Base-by-base conservation (phyloP, 805 yeast species). In the Saccharomyces paradoxus region DNA sequence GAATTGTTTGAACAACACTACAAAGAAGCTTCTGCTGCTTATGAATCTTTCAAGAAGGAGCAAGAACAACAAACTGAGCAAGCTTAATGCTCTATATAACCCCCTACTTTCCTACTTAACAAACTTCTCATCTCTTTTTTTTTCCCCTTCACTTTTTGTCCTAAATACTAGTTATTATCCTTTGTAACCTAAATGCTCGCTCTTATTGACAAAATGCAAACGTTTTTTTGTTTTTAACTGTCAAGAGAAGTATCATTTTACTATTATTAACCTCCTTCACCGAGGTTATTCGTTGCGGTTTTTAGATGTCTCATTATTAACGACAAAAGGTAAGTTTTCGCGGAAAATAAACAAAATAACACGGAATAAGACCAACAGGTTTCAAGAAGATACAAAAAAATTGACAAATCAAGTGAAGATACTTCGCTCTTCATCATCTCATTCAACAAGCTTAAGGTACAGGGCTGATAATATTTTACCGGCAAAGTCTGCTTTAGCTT, bases 21-120 rank as follows among this genome's bases (percentile, higher is more conserved):
- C 71, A 86, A 86, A 67, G 98, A 92, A 75, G 99, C 99, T 63
- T 82, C 86, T 66, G 82, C 86, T 75, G 97, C 97, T 70, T 92
- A 89, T 77, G 90, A 89, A 77, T 89, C 87, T 69, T 91, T 86
- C 82, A 84, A 87, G 77, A 84, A 84, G 55, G 74, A 69, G 57
- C 73, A 69, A 63, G 67, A 66, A 56, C 70, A 66, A 56, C 68
- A 64, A 55, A 57, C 57, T 41, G 56, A 55, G 48, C 56, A 53
- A 54, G 44, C 44, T 37, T 37, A 37, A 37, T 37, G 44, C 44
- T 37, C 12, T 21, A 37, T 17, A 17, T 37, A 37, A 37, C n/a
- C n/a, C 8, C 41, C 26, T 48, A 10, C 37, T 28, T 29, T 7
- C 24, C 37, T 44, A 21, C 47, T 13, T 9, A 27, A 31, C 46